A percentile compares a stretch with the other conserved stretches of the same genome.
Evolutionary conservation across 768 basidiomycete species (phyloP).

Genomic region (Termitomyces sp.): DNA sequence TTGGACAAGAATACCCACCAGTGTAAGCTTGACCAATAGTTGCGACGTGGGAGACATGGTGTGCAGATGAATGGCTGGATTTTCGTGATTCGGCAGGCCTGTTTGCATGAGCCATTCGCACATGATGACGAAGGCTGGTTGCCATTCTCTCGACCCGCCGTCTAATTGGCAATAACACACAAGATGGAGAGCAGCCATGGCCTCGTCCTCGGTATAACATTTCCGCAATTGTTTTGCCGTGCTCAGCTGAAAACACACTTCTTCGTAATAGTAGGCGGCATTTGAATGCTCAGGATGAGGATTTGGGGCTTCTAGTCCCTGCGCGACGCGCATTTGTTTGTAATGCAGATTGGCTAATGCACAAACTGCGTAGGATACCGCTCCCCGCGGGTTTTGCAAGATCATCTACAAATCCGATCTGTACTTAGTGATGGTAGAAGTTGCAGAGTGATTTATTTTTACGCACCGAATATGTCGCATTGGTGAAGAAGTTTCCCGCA

Average conservation of each 20-base stretch:
- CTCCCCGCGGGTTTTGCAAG: slow-evolving; percentile 60
- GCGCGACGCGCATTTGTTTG: slow-evolving; percentile 53
- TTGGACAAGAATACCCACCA: slow-evolving; percentile 44
- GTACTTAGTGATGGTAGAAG: slow-evolving; percentile 4
- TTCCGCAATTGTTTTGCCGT: slow-evolving; percentile 49
- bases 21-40: slow-evolving; percentile 60
- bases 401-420: slow-evolving; percentile 34
- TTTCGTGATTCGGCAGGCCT: slow-evolving; percentile 55
- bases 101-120: slow-evolving; percentile 73
- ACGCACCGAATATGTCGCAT: slow-evolving; percentile 62
- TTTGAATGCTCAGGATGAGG: slow-evolving; percentile 48
- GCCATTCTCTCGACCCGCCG: slow-evolving; percentile 67
- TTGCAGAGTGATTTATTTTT: not conserved
- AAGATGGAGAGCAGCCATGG: slow-evolving; percentile 74
- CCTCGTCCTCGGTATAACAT: slow-evolving; percentile 59
- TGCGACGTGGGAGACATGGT: slow-evolving; percentile 48
- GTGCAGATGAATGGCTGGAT: slow-evolving; percentile 54
- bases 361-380: slow-evolving; percentile 67
- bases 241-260: slow-evolving; percentile 58
- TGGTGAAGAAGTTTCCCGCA: slow-evolving; percentile 53
- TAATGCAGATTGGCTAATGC: slow-evolving; percentile 72
- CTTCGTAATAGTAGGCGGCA: slow-evolving; percentile 63
- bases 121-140: slow-evolving; percentile 59
- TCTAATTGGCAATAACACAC: slow-evolving; percentile 68
- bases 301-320: slow-evolving; percentile 53